phyloP scores from a whole-genome alignment of 2,329 filamentous ascomycete species.

The Aspergillus glaucus region DNA sequence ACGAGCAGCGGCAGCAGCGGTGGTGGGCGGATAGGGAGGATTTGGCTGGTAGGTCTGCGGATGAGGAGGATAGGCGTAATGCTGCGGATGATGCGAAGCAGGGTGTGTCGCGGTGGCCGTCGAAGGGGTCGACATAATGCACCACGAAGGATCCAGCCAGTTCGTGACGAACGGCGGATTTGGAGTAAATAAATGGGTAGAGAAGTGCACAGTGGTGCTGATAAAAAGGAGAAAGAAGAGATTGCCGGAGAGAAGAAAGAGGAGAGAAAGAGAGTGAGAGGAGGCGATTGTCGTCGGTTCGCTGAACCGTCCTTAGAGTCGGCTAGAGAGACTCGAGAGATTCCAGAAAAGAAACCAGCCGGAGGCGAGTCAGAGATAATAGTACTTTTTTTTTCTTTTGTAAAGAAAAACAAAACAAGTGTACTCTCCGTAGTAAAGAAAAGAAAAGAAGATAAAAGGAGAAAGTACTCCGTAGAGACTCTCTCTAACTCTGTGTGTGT shows the following conservation, averaged over 20 bases:
- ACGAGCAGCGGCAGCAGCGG: slow-evolving; percentile 33
- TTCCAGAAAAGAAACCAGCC: not conserved
- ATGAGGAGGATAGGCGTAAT: slow-evolving; percentile 54
- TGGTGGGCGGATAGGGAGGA: slow-evolving; percentile 46
- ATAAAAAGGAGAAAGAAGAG: not conserved
- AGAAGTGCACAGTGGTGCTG: not conserved
- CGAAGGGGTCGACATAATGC: slow-evolving; percentile 72
- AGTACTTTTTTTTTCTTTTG: not conserved
- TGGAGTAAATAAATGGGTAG: slow-evolving; percentile 1
- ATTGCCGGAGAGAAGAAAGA: slow-evolving; percentile 1
- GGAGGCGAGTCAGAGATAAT: slow-evolving; percentile 1
- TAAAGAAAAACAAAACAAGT: too few relatives aligned
- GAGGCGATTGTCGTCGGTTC: not conserved
- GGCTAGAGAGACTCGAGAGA: not conserved
- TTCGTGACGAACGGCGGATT: slow-evolving; percentile 19
- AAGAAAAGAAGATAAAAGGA: not conserved
- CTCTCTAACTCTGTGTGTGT: not conserved
- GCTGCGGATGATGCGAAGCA: slow-evolving; percentile 50
- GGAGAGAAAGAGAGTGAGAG: slow-evolving; percentile 1
- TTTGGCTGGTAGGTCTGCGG: slow-evolving; percentile 51
- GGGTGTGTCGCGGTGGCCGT: slow-evolving; percentile 68
- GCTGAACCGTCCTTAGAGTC: not conserved
- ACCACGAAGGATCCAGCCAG: slow-evolving; percentile 19
- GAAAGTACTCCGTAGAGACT: not conserved
- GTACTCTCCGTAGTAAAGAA: too few relatives aligned